Evolutionary conservation across 2,329 filamentous ascomycete species (phyloP), one percentile per base, ranked within the genome.

Genomic region (Microcyclosporella mali): DNA sequence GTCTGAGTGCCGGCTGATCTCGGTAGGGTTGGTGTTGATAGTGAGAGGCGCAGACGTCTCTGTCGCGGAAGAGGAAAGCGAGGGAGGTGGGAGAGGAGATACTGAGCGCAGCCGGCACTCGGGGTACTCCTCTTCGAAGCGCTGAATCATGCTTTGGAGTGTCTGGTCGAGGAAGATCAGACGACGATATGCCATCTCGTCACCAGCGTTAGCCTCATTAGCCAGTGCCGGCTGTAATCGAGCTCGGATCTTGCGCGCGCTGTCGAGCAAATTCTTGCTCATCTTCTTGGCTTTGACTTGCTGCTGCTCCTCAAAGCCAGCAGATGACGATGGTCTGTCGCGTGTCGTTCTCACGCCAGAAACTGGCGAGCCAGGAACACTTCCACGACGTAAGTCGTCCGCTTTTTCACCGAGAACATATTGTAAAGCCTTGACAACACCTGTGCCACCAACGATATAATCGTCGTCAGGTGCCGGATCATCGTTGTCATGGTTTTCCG

Each of bases 71-170:
- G 46, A 53, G 33, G 52, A 40, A 12, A 46, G 31, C 10, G 45
- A 49, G 8, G 47, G 47, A 4, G 33, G 45, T 41, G 33, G 41
- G 28, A 28, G 46, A 19, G 38, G 48, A 37, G 40, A 46, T 25
- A 46, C 46, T 6, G 50, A 49, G 12, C 60, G 53, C 32, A 79
- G 71, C 28, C 87, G 81, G 1, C 86, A 94, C 60, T 97, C 90
- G 0, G 92, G 92, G 57, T 88, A 97, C 65, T 97, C 90, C 61
- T 94, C 85, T 64, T 97, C 92, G 61, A 97, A 98, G 19, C 92
- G 84, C 61, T 87, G 82, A 59, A 97, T 97, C 69, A 97, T 95
- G 53, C 84, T 83, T 57, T 88, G 77, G 8, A 98, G 74, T 0
- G 92, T 97, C 47, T 84, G 74, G 57, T 95, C 88, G 21, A 98